Evolutionary conservation across 805 yeast genomes (phyloP).

Genomic region (Wickerhamiella domercqiae): DNA sequence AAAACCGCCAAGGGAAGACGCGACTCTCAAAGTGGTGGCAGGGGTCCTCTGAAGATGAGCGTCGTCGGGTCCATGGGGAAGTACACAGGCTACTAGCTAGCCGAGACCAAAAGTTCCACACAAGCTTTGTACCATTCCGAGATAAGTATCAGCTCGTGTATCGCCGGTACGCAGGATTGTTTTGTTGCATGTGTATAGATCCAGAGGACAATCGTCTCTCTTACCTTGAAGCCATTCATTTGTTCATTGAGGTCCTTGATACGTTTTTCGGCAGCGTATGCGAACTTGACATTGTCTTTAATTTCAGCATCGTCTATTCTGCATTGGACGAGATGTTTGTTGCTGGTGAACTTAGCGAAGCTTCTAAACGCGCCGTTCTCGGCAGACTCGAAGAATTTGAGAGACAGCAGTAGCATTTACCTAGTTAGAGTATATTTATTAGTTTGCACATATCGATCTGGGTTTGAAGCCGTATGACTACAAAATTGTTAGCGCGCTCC

Average conservation of each 20-base stretch:
- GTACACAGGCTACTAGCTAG: slow-evolving; percentile 68
- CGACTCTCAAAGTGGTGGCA: slow-evolving; percentile 71
- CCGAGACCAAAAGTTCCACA: slow-evolving; percentile 70
- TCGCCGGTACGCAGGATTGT: slow-evolving; percentile 82
- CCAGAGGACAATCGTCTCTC: slow-evolving; percentile 66
- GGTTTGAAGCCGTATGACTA: too few species aligned
- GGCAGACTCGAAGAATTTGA: slow-evolving; percentile 53
- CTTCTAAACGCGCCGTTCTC: slow-evolving; percentile 53
- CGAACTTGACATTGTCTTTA: slow-evolving; percentile 84
- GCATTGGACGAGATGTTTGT: slow-evolving; percentile 76
- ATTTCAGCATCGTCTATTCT: slow-evolving; percentile 68
- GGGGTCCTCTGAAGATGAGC: slow-evolving; percentile 31
- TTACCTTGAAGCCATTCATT: slow-evolving; percentile 69
- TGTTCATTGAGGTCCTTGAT: slow-evolving; percentile 79
- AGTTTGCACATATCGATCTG: background rate
- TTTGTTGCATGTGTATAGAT: slow-evolving; percentile 73
- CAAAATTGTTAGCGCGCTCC: too few species aligned
- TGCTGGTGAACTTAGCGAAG: slow-evolving; percentile 85
- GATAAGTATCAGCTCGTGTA: slow-evolving; percentile 49
- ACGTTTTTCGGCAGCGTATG: slow-evolving; percentile 80
- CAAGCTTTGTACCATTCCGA: slow-evolving; percentile 57
- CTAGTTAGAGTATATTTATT: background rate
- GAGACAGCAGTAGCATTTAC: slow-evolving; percentile 28
- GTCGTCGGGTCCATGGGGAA: slow-evolving; percentile 36
- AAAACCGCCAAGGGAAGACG: slow-evolving; percentile 88